Conservation (phyloP, 306 rosid species). For the Cicer yamashitae region DNA sequence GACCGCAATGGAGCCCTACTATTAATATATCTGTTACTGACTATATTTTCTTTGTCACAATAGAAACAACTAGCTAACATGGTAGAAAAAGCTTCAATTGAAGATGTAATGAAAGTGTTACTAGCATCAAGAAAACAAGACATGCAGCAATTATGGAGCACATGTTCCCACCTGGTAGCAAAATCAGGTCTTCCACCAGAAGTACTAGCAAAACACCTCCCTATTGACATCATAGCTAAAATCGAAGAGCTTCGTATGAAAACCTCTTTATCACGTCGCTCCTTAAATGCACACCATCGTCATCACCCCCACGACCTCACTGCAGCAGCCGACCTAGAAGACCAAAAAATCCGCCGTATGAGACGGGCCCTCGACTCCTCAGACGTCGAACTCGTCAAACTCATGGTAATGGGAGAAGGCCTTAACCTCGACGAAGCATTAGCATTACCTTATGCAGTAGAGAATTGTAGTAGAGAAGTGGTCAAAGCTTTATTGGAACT, state of each 20-base stretch:
- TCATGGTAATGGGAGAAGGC: slow-evolving; percentile 99
- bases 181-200: slow-evolving; percentile 93
- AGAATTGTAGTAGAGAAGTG: slow-evolving; percentile 92
- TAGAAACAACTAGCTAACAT: slow-evolving; percentile 98
- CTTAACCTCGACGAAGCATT: slow-evolving; percentile 89
- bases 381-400: slow-evolving; percentile 90
- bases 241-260: slow-evolving; percentile 96
- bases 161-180: slow-evolving; percentile 91
- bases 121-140: slow-evolving; percentile 94
- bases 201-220: slow-evolving; percentile 88
- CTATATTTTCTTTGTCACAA: not conserved
- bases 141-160: slow-evolving; percentile 97
- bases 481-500: slow-evolving; percentile 89
- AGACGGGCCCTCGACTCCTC: slow-evolving; percentile 89
- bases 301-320: slow-evolving; percentile 64
- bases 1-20: too few species aligned
- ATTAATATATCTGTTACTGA: too few species aligned
- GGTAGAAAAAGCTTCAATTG: slow-evolving; percentile 97
- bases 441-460: slow-evolving; percentile 88
- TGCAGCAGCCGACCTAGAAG: slow-evolving; percentile 80
- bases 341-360: slow-evolving; percentile 93
- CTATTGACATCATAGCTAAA: slow-evolving; percentile 81
- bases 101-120: slow-evolving; percentile 96
- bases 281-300: slow-evolving; percentile 60
- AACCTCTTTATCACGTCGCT: slow-evolving; percentile 75